phyloP scores from a whole-genome alignment of 2,329 filamentous ascomycete genomes.

The Pyrenophora graminea region DNA sequence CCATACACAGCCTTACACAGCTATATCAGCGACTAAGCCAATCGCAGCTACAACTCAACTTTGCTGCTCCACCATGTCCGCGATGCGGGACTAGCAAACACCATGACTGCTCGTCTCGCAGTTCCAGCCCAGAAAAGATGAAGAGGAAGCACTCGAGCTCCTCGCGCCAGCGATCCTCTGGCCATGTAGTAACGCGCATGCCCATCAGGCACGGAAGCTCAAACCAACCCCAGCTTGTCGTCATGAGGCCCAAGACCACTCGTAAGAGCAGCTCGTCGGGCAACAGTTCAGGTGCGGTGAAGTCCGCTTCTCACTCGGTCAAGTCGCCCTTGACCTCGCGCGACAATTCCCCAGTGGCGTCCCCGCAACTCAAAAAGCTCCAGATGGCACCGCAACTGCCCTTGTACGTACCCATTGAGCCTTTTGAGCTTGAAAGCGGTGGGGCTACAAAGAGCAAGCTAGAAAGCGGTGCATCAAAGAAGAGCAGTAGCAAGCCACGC shows the following conservation, averaged over 20 bases:
- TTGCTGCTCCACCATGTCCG: constrained; percentile 22
- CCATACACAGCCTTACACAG: constrained; percentile 48
- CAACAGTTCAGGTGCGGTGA: constrained; percentile 28
- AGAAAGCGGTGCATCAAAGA: constrained; percentile 12
- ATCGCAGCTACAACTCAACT: constrained; percentile 41
- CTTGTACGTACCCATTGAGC: constrained; percentile 30
- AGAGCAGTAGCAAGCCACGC: constrained; percentile 18
- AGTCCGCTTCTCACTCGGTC: constrained; percentile 24
- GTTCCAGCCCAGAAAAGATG: constrained; percentile 25
- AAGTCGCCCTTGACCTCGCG: constrained; percentile 1
- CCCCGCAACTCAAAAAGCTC: constrained; percentile 20
- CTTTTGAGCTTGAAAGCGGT: constrained; percentile 20
- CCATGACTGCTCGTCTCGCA: constrained; percentile 24
- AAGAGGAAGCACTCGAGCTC: constrained; percentile 27
- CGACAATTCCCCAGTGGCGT: constrained; percentile 28
- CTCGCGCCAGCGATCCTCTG: constrained; percentile 27
- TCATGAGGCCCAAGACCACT: constrained; percentile 41
- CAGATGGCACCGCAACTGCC: constrained; percentile 5
- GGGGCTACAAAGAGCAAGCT: constrained; percentile 17
- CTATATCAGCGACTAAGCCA: constrained; percentile 47
- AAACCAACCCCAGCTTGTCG: constrained; percentile 42
- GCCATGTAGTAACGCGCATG: constrained; percentile 38
- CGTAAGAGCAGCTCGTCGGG: constrained; percentile 33
- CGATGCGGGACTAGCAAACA: constrained; percentile 34
- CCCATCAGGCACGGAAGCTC: constrained; percentile 32